Evolutionary conservation across 345 rosid genomes (phyloP).

Genomic region (Excoecaria cochinchinensis): DNA sequence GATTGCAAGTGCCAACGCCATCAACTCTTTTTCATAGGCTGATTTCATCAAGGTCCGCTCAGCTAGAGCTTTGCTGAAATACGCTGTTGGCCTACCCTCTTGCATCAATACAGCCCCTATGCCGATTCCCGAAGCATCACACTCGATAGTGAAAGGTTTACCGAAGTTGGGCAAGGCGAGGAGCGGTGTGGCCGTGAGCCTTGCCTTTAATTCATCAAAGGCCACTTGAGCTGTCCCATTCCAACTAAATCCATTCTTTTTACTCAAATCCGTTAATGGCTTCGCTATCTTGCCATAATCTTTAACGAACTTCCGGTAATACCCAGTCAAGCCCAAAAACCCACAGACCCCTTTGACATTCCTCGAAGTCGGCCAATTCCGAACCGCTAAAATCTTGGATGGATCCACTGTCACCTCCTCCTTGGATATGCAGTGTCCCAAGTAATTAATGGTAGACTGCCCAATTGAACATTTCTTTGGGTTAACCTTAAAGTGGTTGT

Average conservation of each 20-base stretch:
- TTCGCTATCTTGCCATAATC: neutral
- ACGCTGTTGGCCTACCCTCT: neutral
- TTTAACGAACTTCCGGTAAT: neutral
- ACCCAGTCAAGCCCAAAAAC: neutral
- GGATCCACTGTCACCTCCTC: neutral
- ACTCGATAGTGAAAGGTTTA: neutral
- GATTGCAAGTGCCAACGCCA: neutral
- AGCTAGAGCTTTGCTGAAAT: neutral
- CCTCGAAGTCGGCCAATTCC: neutral
- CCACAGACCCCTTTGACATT: neutral
- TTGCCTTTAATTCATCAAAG: neutral
- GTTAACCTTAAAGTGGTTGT: neutral
- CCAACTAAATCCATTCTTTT: neutral
- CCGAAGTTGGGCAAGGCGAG: neutral
- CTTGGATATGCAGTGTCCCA: neutral
- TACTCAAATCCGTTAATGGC: neutral
- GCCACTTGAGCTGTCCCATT: neutral
- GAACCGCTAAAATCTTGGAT: neutral
- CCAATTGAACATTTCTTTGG: neutral
- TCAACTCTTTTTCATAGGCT: neutral
- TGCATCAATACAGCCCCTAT: conserved; percentile 2
- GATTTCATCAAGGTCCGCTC: neutral
- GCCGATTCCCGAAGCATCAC: neutral
- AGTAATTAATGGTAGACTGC: neutral
- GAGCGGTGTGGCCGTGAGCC: neutral